Evolutionary conservation across 768 basidiomycete genomes (phyloP).

Genomic region (Boletus bicolor): DNA sequence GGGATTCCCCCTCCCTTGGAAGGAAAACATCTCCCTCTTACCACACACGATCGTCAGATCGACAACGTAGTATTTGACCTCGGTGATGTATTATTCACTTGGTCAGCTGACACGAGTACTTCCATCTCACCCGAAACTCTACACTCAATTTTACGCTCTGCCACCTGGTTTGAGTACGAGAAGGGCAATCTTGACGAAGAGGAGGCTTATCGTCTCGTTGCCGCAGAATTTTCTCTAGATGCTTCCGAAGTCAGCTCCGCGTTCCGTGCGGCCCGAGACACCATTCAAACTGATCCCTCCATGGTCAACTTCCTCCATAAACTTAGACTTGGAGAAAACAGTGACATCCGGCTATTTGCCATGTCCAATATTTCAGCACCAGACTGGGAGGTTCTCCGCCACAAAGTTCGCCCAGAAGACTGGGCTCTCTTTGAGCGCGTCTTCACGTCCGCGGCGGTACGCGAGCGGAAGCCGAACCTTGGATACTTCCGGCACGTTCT

Average conservation of each 20-base stretch:
- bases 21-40: not conserved
- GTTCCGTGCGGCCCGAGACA: conserved; percentile 2
- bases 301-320: conserved; percentile 18
- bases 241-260: conserved; percentile 8
- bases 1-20: conserved; percentile 1
- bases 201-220: conserved; percentile 3
- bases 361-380: conserved; percentile 24
- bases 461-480: conserved; percentile 21
- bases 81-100: conserved; percentile 23
- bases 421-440: conserved; percentile 20
- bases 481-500: conserved; percentile 18
- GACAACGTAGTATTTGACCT: conserved; percentile 25
- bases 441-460: conserved; percentile 19
- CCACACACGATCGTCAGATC: conserved; percentile 10
- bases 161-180: conserved; percentile 23
- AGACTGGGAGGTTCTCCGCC: conserved; percentile 19
- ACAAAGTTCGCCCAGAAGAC: conserved; percentile 10
- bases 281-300: conserved; percentile 8
- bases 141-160: conserved; percentile 13
- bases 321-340: conserved; percentile 9
- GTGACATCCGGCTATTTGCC: conserved; percentile 15
- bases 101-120: conserved; percentile 15
- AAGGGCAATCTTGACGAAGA: conserved; percentile 18
- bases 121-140: conserved; percentile 13
- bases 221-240: conserved; percentile 18